Evolutionary conservation across 495 filamentous ascomycete genomes (phyloP).

Genomic region (Daldinia caldariorum): DNA sequence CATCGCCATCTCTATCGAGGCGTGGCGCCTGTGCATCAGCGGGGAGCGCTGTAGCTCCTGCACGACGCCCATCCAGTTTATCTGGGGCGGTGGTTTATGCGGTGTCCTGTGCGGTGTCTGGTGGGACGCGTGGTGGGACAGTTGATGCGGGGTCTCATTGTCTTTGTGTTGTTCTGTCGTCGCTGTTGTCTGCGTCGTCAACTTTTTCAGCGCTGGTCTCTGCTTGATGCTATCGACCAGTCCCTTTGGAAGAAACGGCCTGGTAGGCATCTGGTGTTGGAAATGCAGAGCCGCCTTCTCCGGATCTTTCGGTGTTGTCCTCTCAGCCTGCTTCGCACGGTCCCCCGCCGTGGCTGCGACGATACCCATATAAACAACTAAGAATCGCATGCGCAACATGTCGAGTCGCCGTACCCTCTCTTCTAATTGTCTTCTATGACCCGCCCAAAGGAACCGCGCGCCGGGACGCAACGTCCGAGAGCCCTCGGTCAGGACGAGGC

Average conservation of each 20-base stretch:
- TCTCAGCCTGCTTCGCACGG: conserved; percentile 38
- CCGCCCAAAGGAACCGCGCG: conserved; percentile 61
- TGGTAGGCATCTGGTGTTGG: conserved; percentile 40
- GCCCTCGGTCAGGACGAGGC: conserved; percentile 55
- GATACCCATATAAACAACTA: conserved; percentile 65
- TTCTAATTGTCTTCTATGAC: conserved; percentile 55
- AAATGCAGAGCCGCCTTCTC: conserved; percentile 41
- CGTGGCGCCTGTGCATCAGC: conserved; percentile 60
- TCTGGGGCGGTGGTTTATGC: conserved; percentile 45
- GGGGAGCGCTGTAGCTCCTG: conserved; percentile 62
- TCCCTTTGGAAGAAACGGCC: conserved; percentile 47
- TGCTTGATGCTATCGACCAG: conserved; percentile 54
- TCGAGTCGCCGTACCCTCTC: conserved; percentile 67
- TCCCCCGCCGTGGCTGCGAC: conserved; percentile 56
- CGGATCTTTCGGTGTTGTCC: conserved; percentile 47
- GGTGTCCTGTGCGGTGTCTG: conserved; percentile 45
- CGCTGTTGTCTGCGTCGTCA: conserved; percentile 59
- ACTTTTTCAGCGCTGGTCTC: conserved; percentile 53
- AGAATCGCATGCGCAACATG: conserved; percentile 65
- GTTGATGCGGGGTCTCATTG: conserved; percentile 6
- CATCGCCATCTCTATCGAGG: conserved; percentile 62
- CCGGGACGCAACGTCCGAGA: conserved; percentile 56
- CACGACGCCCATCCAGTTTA: conserved; percentile 64
- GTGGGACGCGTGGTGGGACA: conserved; percentile 46
- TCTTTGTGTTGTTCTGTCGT: conserved; percentile 45